Evolutionary conservation across 768 basidiomycete species (phyloP), one percentile per base, ranked within the genome.

Genomic region (Lepiota subincarnata): DNA sequence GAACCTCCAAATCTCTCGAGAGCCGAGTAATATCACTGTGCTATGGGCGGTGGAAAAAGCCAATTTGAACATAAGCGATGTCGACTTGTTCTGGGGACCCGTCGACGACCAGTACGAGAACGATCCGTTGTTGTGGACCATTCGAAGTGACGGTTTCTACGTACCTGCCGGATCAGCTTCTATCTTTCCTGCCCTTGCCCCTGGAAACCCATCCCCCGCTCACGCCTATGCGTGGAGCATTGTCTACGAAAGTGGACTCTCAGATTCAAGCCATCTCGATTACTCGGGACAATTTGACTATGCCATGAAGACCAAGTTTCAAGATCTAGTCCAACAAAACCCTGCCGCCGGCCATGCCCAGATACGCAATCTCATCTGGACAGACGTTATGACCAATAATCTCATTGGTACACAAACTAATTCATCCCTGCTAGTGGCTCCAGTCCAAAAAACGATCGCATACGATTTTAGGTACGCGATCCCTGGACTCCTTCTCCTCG

Each of bases 41-140:
- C 36, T 53, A 4, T 53, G 52, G 52, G 52, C 52, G 26, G 46
- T 18, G 24, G 52, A 53, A 5, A 53, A 46, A 18, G 28, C 44
- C 4, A 22, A 53, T 13, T 6, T 53, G 2, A 19, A 2, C 0
- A 53, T 53, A 6, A 4, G 19, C 0, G 44, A 53, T 31, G 12
- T 53, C 20, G 52, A 53, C 34, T 26, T 46, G 1, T 46, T 53
- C 11, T 53, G 52, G 52, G 52, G 52, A 16, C 35, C 43, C 4
- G 52, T 53, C 6, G 43, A 45, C 18, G 52, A 53, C 24, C 34
- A 20, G 18, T 53, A 47, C n/a, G 52, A 53, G n/a, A 53, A 53
- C 11, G 43, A 53, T 39, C 13, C 52, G 5, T 53, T 44, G 5
- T 44, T 53, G 22, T 53, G 43, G 43, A 53, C 52, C 8, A n/a